phyloP scores from a whole-genome alignment of 176 grass and related monocot species.

The Oryza glumipatula region DNA sequence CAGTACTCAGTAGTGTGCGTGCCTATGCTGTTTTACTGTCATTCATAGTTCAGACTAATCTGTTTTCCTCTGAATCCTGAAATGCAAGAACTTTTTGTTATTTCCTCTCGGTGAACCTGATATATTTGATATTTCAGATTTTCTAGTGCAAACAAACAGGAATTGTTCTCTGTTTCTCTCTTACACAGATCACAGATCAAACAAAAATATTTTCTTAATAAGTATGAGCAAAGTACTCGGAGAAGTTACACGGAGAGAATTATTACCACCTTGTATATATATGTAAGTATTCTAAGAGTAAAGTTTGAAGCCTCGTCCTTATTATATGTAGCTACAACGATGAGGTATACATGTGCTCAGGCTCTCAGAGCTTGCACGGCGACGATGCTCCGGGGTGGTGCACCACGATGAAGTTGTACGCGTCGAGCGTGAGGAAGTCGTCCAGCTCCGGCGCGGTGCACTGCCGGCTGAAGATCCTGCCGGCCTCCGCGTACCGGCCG shows the following conservation, averaged over 20 bases:
- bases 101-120: background rate
- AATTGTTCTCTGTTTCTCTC: background rate
- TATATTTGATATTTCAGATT: background rate
- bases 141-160: background rate
- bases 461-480: constrained; percentile 70
- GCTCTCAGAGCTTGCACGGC: constrained; percentile 57
- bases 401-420: constrained; percentile 76
- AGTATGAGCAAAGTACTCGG: background rate
- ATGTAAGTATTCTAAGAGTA: too few relatives aligned
- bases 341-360: background rate
- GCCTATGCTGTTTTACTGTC: background rate
- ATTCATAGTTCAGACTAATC: background rate
- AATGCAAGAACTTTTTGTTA: background rate
- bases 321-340: background rate
- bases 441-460: constrained; percentile 73
- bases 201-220: background rate
- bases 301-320: background rate
- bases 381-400: constrained; percentile 58
- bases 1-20: too few relatives aligned
- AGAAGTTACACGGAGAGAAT: background rate
- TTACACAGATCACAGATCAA: background rate
- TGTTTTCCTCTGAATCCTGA: background rate
- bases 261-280: background rate
- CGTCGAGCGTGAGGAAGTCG: constrained; percentile 91
- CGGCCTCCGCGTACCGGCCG: constrained; percentile 64